A percentile compares a stretch with the other conserved stretches of the same genome.
Conservation (phyloP, 805 yeast genomes). For the Kluyveromyces aestuarii region DNA sequence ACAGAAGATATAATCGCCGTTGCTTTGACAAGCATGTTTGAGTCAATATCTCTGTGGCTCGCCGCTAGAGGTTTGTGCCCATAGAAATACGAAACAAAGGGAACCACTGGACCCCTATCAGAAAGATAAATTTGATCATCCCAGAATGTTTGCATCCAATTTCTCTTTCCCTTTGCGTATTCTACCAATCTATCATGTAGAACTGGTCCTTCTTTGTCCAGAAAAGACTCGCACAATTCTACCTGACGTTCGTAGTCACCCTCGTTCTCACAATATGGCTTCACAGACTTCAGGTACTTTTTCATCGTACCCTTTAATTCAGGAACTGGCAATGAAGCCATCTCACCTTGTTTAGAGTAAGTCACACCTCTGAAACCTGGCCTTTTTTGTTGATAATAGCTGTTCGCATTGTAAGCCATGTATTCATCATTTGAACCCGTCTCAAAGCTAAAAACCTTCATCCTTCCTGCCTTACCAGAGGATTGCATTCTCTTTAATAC, state of each 20-base stretch:
- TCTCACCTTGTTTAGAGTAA: conserved; percentile 57
- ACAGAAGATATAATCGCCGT: conserved; percentile 63
- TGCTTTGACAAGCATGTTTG: conserved; percentile 63
- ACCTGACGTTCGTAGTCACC: conserved; percentile 44
- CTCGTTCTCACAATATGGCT: conserved; percentile 49
- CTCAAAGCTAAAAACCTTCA: conserved; percentile 13
- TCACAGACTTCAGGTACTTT: conserved; percentile 61
- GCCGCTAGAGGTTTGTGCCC: conserved; percentile 58
- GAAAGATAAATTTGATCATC: conserved; percentile 86
- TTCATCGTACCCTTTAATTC: conserved; percentile 58
- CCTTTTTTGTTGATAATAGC: conserved; percentile 14
- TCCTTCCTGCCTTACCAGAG: neutral
- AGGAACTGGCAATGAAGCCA: conserved; percentile 88
- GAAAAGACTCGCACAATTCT: conserved; percentile 55
- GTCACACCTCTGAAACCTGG: conserved; percentile 49
- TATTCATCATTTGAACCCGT: conserved; percentile 22
- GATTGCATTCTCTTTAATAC: neutral
- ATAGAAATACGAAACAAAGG: conserved; percentile 86
- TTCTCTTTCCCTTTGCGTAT: conserved; percentile 51
- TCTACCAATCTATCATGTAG: conserved; percentile 58
- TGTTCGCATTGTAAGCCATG: conserved; percentile 16
- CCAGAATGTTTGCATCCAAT: conserved; percentile 93
- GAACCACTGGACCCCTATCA: conserved; percentile 90
- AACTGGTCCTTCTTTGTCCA: conserved; percentile 54
- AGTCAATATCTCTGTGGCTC: conserved; percentile 39